Base-by-base conservation (phyloP, 2,329 filamentous ascomycete genomes). In the Neofusicoccum laricinum region DNA sequence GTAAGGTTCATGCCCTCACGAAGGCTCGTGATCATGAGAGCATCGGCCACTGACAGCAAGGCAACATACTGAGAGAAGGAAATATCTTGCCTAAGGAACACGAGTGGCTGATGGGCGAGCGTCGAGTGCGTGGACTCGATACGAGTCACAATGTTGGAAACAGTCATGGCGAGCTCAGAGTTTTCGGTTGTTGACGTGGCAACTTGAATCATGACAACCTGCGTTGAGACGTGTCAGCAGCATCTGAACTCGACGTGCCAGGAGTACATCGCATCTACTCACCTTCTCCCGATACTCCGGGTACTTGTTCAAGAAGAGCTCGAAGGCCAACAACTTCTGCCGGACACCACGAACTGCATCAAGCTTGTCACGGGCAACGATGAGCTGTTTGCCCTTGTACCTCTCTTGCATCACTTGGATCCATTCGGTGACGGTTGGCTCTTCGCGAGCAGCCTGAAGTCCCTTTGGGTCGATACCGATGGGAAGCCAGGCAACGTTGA, bases 1-100 rank as follows among this genome's bases (percentile, higher is more conserved):
- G 94, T 97, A 64, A 98, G 79, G 74, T 97, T 98, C 95, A 98
- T 98, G 67, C 94, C 94, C 76, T 98, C 94, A 61, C 95, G 92
- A 70, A 98, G 88, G 73, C 92, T 96, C 2, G 94, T 96, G 72
- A 98, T 95, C 86, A 97, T 95, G 57, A 98, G 82, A 2, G 90
- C 91, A 78, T 98, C 93, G 1, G 94, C 95, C 61, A 96, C 89
- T 2, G 92, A 92, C 51, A 97, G 84, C 7, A 98, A 82, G 1
- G 93, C 94, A n/a, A 98, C 85, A 71, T 97, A 98, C 73, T 97
- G 93, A 0, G 91, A 84, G 73, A 96, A 97, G 65, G 91, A 89
- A 66, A 98, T 95, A 71, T 98, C 94, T 76, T 98, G 94, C 77
- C 96, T 93, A 61, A 98, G 82, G 76, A 97, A 97, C 5, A 97